A percentile compares a stretch with the other conserved stretches of the same genome.
Evolutionary conservation across 768 basidiomycete genomes (phyloP).

Genomic region (Rhizopogon rudus): DNA sequence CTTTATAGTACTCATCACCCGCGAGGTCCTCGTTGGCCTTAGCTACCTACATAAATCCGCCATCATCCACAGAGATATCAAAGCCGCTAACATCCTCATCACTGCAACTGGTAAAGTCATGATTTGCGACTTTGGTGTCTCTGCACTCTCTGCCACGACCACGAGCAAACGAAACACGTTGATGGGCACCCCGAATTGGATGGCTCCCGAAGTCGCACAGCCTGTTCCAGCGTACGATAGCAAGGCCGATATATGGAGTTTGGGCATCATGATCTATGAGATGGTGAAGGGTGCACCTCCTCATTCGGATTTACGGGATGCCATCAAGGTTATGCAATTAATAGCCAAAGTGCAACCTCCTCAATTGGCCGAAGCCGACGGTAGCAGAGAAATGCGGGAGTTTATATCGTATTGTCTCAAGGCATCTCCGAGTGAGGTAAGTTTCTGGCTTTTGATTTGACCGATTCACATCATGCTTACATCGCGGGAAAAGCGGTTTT

Average conservation of each 20-base stretch:
- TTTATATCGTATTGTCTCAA: slow-evolving; percentile 81
- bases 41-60: slow-evolving; percentile 89
- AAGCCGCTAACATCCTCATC: slow-evolving; percentile 94
- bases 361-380: slow-evolving; percentile 69
- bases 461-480: slow-evolving; percentile 3
- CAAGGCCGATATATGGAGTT: slow-evolving; percentile 97
- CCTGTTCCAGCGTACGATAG: slow-evolving; percentile 88
- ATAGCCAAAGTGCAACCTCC: slow-evolving; percentile 86
- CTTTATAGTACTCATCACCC: slow-evolving; percentile 80
- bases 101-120: slow-evolving; percentile 86
- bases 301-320: slow-evolving; percentile 78
- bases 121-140: slow-evolving; percentile 98
- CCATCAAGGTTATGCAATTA: slow-evolving; percentile 81
- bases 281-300: slow-evolving; percentile 97
- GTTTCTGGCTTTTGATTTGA: slow-evolving; percentile 13
- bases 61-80: slow-evolving; percentile 97
- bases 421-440: slow-evolving; percentile 74
- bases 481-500: slow-evolving; percentile 53
- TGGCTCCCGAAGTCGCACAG: slow-evolving; percentile 98
- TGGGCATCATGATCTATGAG: slow-evolving; percentile 95
- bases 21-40: slow-evolving; percentile 85
- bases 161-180: slow-evolving; percentile 94
- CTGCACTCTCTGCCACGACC: slow-evolving; percentile 78
- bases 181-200: slow-evolving; percentile 98
- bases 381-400: slow-evolving; percentile 81